Evolutionary conservation across 78 protist genomes (phyloP).

Genomic region (Speleostelium caveatum): DNA sequence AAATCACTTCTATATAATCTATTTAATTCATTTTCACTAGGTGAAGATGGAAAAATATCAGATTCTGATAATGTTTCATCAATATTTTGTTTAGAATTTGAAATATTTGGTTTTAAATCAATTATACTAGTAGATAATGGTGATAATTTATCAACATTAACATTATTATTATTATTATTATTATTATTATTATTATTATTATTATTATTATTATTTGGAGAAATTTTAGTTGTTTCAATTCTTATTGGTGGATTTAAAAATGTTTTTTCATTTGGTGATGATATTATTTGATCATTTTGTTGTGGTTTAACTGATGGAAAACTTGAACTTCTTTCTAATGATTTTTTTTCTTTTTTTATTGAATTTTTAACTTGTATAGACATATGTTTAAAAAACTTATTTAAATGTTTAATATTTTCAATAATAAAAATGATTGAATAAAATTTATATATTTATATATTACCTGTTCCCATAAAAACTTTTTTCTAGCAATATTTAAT

Average conservation of each 20-base stretch:
- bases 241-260: background rate
- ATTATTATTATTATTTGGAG: too few species aligned
- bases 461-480: slow-evolving; percentile 24
- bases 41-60: background rate
- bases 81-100: background rate
- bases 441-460: background rate
- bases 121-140: too few species aligned
- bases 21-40: too few species aligned
- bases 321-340: background rate
- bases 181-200: too few species aligned
- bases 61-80: background rate
- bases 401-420: background rate
- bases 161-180: too few species aligned
- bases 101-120: background rate
- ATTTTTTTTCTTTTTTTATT: background rate
- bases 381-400: slow-evolving; percentile 4
- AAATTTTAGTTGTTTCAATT: background rate
- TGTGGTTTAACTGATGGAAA: background rate
- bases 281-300: background rate
- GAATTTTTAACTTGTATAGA: slow-evolving; percentile 5
- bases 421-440: background rate
- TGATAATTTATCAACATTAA: too few species aligned
- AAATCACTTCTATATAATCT: background rate
- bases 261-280: background rate
- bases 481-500: background rate